Evolutionary conservation across 2,329 filamentous ascomycete species (phyloP), one percentile per base, ranked within the genome.

Genomic region (Alternaria ethzedia): DNA sequence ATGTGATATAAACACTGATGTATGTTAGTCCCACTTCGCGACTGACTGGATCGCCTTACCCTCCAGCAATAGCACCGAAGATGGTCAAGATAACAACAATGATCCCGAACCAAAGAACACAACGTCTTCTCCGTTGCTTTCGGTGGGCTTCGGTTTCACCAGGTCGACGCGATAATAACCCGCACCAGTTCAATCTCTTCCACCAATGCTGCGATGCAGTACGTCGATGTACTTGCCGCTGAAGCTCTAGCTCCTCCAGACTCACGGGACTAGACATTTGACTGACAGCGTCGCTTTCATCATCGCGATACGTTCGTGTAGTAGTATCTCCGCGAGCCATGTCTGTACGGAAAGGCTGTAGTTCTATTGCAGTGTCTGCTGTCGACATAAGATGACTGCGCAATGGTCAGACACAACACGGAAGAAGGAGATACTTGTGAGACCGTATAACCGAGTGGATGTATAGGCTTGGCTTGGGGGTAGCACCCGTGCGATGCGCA

Each of bases 1-100:
- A 61, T 9, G 69, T 67, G 15, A 72, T 54, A 51, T 76, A 77
- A 47, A 70, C 68, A 28, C 75, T 76, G 20, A 2, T 13, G 3
- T 20, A 26, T 17, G 57, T 75, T 36, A 74, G 63, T 21, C 8
- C 8, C 9, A 13, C 15, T 23, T 43, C 17, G 5, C 11, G 6
- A 7, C 23, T 25, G 23, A 9, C 7, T 8, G 25, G 2, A 54
- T 28, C 10, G 15, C 10, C 69, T 64, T 61, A 72, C 71, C 73
- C 63, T 17, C 51, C 68, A 23, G 66, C 70, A 23, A 70, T 61
- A n/a, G 64, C 43, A 17, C 71, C 69, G 49, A 75, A 58, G 17
- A 67, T 51, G 15, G 52, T 54, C 44, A 73, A 13, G 7, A 67
- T 44, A 11, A 58, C 60, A 25, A 66, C 21, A 8, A 63, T 32